Conservation (phyloP, 192 early-diverging fungal species). For the Entomortierella parvispora region DNA sequence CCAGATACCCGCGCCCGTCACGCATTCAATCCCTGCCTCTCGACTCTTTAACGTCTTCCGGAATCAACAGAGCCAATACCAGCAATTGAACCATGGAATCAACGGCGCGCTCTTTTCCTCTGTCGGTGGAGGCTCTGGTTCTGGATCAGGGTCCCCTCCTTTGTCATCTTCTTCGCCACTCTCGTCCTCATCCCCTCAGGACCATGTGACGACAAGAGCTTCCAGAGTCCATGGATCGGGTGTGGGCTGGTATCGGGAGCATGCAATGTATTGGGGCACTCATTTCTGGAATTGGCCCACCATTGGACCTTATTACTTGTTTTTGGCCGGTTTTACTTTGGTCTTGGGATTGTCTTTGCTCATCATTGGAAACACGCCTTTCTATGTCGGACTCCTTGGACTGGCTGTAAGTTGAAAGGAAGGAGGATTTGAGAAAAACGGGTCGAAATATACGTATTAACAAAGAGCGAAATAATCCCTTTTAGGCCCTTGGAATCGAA, state of each 20-base stretch:
- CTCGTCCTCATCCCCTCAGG: no score
- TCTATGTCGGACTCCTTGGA: slow-evolving; percentile 41
- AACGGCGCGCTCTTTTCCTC: not conserved
- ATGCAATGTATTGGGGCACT: slow-evolving; percentile 24
- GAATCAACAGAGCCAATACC: not conserved
- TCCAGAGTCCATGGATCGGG: slow-evolving; percentile 14
- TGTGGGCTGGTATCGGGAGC: slow-evolving; percentile 39
- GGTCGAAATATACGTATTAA: no score
- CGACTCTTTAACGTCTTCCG: slow-evolving; percentile 3
- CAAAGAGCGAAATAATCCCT: not conserved
- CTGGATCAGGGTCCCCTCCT: no score
- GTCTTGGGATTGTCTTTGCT: slow-evolving; percentile 37
- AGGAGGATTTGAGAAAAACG: no score
- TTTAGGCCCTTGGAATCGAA: slow-evolving; percentile 63
- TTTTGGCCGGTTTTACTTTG: slow-evolving; percentile 32
- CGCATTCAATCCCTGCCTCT: slow-evolving; percentile 36
- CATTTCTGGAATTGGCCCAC: slow-evolving; percentile 50
- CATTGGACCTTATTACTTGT: slow-evolving; percentile 35
- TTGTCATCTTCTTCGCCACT: no score
- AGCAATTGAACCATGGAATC: not conserved
- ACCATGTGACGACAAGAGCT: slow-evolving; percentile 22
- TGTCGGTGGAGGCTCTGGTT: slow-evolving; percentile 5
- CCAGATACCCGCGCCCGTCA: slow-evolving; percentile 34
- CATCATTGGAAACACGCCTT: slow-evolving; percentile 38
- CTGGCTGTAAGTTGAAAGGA: slow-evolving; percentile 48